Evolutionary conservation across 805 yeast genomes (phyloP), one percentile per base, ranked within the genome.

Genomic region (Candida boleticola): DNA sequence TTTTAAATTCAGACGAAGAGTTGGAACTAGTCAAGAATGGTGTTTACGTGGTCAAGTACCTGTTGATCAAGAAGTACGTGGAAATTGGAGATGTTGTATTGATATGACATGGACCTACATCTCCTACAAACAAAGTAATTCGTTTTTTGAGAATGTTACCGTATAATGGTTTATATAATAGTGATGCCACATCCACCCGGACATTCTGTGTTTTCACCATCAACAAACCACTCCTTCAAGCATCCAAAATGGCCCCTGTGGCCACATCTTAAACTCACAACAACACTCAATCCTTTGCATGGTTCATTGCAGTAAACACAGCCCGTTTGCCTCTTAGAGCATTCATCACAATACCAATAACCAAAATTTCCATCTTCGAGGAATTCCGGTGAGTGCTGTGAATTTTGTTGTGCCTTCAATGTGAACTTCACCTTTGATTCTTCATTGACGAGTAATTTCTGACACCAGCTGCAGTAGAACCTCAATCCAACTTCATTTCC

Each of bases 161-260:
- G n/a, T n/a, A n/a, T n/a, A n/a, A n/a, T n/a, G n/a, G n/a, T n/a
- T n/a, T 14, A 29, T 14, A 29, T 14, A 10, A 29, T 14, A 14
- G 41, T 31, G 36, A 53, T 47, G 37, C 77, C 79, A 56, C 88
- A 85, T 0, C 95, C 93, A 3, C 80, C 82, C 1, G 97, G 97
- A 57, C 98, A 90, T 42, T 79, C 87, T 2, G 63, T 55, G 69
- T 83, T 81, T 13, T 67, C 70, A 29, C 77, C 82, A 1, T 75
- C 80, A 17, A 82, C 58, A 53, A 86, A 82, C 97, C 97, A 92
- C 29, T 76, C 73, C 45, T 74, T 72, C 54, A 89, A 66, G 66
- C 98, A 92, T 2, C 81, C 82, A 54, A 80, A 80, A 63, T 92
- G 98, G 1, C 92, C 89, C 43, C 81, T 72, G 61, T 92, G 98